Conservation (phyloP, 106 monocot species). For the Vanilla planifolia region DNA sequence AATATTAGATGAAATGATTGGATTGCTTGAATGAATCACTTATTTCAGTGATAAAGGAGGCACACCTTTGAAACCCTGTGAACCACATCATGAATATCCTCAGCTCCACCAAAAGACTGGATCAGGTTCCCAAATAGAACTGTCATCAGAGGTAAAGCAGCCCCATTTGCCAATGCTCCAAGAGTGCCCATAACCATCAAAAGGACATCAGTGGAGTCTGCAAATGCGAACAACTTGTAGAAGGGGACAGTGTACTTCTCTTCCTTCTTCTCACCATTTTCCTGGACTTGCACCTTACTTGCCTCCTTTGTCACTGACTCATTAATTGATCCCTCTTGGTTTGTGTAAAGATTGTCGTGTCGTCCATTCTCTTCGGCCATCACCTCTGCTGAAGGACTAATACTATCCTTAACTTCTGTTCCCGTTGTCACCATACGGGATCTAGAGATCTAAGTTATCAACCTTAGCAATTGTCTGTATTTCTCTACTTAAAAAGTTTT, state of each 20-base stretch:
- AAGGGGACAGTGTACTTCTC: constrained; percentile 27
- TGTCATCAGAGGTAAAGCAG: constrained; percentile 46
- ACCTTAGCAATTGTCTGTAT: too few relatives aligned
- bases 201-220: constrained; percentile 40
- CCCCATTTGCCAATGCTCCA: constrained; percentile 47
- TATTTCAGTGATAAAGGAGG: not conserved
- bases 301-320: not conserved
- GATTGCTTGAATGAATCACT: not conserved
- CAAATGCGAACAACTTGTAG: constrained; percentile 49
- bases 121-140: constrained; percentile 51
- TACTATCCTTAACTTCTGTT: too few relatives aligned
- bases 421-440: not conserved
- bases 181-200: constrained; percentile 41
- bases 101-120: constrained; percentile 43
- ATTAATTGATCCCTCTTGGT: not conserved
- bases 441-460: too few relatives aligned
- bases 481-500: too few relatives aligned
- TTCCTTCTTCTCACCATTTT: constrained; percentile 1
- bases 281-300: not conserved
- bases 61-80: constrained; percentile 47
- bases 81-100: constrained; percentile 23
- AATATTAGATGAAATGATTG: not conserved
- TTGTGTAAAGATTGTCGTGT: not conserved
- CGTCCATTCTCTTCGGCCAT: not conserved
- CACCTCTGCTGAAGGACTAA: not conserved